Evolutionary conservation across 495 filamentous ascomycete species (phyloP).

Genomic region (Ascobolus immersus): DNA sequence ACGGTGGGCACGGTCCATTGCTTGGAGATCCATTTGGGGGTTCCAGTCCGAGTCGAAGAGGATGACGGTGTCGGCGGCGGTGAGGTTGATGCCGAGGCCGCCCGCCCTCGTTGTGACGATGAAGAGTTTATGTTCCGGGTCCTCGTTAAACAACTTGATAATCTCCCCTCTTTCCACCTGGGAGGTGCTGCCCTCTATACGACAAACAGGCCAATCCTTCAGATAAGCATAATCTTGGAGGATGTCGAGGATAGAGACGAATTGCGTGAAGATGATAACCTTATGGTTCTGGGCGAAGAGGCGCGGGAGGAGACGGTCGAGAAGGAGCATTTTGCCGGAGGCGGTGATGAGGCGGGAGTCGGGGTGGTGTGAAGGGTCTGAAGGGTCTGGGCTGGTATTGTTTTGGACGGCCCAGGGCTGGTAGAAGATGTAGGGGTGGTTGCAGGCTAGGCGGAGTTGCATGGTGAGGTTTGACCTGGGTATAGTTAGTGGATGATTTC

Average conservation of each 20-base stretch:
- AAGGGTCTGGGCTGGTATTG: constrained; percentile 20
- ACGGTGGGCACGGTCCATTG: constrained; percentile 79
- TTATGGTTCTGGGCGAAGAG: constrained; percentile 60
- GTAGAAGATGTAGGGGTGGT: constrained; percentile 88
- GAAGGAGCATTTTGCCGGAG: constrained; percentile 84
- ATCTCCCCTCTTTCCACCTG: constrained; percentile 56
- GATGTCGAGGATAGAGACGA: constrained; percentile 80
- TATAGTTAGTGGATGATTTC: no score
- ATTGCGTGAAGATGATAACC: constrained; percentile 87
- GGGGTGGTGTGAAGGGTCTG: constrained; percentile 16
- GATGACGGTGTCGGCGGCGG: constrained; percentile 47
- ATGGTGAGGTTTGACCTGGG: constrained; percentile 79
- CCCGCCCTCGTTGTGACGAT: constrained; percentile 74
- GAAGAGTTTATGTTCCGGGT: constrained; percentile 49
- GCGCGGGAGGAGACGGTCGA: constrained; percentile 59
- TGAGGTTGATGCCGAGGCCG: constrained; percentile 70
- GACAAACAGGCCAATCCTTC: constrained; percentile 52
- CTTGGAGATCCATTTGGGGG: constrained; percentile 88
- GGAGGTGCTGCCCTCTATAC: constrained; percentile 73
- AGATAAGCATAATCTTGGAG: constrained; percentile 63
- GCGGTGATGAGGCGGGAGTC: constrained; percentile 62
- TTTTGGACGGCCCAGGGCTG: constrained; percentile 45
- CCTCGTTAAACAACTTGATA: constrained; percentile 63
- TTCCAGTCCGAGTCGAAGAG: constrained; percentile 82
- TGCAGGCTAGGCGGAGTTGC: constrained; percentile 79